Conservation (phyloP, 306 rosid species). For the Cucumis hystrix region DNA sequence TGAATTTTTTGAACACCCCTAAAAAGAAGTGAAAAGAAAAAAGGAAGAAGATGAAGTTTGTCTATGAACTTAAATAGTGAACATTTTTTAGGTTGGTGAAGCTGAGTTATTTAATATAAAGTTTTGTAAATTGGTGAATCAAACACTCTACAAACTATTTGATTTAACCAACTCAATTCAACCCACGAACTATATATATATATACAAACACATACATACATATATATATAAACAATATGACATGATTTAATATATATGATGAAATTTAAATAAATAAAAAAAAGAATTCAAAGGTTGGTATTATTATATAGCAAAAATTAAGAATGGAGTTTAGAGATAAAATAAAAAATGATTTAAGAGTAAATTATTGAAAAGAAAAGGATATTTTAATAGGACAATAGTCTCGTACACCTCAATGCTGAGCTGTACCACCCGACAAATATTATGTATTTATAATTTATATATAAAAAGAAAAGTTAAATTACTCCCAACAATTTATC, state of each 20-base stretch:
- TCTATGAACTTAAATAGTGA: too few relatives aligned
- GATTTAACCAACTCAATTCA: too few relatives aligned
- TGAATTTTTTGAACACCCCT: too few relatives aligned
- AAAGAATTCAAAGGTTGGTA: not conserved
- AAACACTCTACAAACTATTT: too few relatives aligned
- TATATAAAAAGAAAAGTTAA: not conserved
- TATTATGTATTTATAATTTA: not conserved
- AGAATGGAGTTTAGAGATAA: not conserved
- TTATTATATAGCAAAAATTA: not conserved
- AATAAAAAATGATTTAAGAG: not conserved
- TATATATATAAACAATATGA: not conserved
- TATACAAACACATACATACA: too few relatives aligned
- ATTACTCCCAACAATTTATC: too few relatives aligned
- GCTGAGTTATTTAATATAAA: too few relatives aligned
- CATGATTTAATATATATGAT: not conserved
- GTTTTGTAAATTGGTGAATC: too few relatives aligned
- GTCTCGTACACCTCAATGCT: not conserved
- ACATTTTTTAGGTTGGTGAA: too few relatives aligned
- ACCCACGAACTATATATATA: too few relatives aligned
- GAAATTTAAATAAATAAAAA: not conserved
- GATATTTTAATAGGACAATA: not conserved
- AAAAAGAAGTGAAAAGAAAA: too few relatives aligned
- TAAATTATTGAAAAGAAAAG: not conserved
- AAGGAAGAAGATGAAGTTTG: too few relatives aligned
- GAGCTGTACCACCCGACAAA: not conserved